Evolutionary conservation across 2,329 filamentous ascomycete genomes (phyloP).

Genomic region (Paecilomyces dactylethromorphus): DNA sequence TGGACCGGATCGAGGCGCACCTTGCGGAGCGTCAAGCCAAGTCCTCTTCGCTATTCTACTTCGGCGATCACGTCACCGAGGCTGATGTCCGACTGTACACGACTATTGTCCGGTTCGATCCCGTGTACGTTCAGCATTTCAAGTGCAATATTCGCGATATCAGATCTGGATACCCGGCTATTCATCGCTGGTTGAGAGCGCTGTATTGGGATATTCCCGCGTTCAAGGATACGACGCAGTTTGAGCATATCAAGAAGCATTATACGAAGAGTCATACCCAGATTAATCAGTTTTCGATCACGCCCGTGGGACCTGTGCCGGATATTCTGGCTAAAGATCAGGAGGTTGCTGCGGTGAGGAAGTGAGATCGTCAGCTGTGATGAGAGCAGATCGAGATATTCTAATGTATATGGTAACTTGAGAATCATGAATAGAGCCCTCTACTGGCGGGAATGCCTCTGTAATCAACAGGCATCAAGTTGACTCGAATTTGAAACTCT

Average conservation of each 20-base stretch:
- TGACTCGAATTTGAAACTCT: neutral
- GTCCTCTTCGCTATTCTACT: constrained; percentile 56
- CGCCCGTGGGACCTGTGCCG: constrained; percentile 76
- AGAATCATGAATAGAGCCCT: neutral
- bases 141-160: constrained; percentile 83
- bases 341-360: constrained; percentile 54
- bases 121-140: constrained; percentile 76
- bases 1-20: constrained; percentile 71
- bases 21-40: constrained; percentile 42
- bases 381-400: neutral
- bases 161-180: constrained; percentile 69
- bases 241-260: constrained; percentile 88
- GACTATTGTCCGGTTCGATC: constrained; percentile 66
- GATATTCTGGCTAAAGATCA: constrained; percentile 71
- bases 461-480: neutral
- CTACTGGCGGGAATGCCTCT: no score
- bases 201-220: constrained; percentile 78
- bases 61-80: constrained; percentile 71
- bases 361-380: neutral
- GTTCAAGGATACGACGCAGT: constrained; percentile 78
- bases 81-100: constrained; percentile 72
- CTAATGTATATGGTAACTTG: neutral
- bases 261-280: constrained; percentile 61
- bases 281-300: constrained; percentile 65
- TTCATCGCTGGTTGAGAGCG: constrained; percentile 75